Evolutionary conservation across 805 yeast genomes (phyloP).

Genomic region (Starmera pachycereana): DNA sequence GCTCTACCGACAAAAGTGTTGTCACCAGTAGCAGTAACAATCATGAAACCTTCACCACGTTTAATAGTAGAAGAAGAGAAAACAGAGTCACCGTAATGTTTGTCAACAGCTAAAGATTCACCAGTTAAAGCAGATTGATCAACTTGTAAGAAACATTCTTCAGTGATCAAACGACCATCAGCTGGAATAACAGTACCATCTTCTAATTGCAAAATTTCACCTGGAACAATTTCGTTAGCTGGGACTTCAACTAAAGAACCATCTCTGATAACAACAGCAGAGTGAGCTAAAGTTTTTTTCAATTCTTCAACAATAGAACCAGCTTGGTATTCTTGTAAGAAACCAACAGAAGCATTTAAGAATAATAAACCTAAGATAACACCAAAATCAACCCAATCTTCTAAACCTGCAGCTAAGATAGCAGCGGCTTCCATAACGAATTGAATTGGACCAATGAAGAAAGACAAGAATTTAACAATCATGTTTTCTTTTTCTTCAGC

Average conservation of each 20-base stretch:
- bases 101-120: slow-evolving; percentile 94
- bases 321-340: slow-evolving; percentile 95
- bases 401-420: slow-evolving; percentile 87
- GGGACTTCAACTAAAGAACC: slow-evolving; percentile 67
- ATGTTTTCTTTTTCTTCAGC: slow-evolving; percentile 79
- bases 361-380: slow-evolving; percentile 81
- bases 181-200: slow-evolving; percentile 92
- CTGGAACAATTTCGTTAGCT: slow-evolving; percentile 85
- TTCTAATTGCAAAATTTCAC: slow-evolving; percentile 87
- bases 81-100: slow-evolving; percentile 75
- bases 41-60: slow-evolving; percentile 92
- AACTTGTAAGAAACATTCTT: slow-evolving; percentile 78
- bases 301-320: slow-evolving; percentile 96
- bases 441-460: slow-evolving; percentile 92
- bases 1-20: slow-evolving; percentile 95
- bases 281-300: slow-evolving; percentile 88
- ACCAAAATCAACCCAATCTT: slow-evolving; percentile 99
- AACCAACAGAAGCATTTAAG: slow-evolving; percentile 90
- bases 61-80: slow-evolving; percentile 92
- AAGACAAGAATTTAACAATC: slow-evolving; percentile 70
- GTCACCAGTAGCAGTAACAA: slow-evolving; percentile 94
- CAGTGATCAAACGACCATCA: slow-evolving; percentile 83
- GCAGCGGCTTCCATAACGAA: slow-evolving; percentile 98
- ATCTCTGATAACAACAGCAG: slow-evolving; percentile 79
- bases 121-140: slow-evolving; percentile 98